phyloP scores from a whole-genome alignment of 2,329 filamentous ascomycete species.

The Beauveria varroae region DNA sequence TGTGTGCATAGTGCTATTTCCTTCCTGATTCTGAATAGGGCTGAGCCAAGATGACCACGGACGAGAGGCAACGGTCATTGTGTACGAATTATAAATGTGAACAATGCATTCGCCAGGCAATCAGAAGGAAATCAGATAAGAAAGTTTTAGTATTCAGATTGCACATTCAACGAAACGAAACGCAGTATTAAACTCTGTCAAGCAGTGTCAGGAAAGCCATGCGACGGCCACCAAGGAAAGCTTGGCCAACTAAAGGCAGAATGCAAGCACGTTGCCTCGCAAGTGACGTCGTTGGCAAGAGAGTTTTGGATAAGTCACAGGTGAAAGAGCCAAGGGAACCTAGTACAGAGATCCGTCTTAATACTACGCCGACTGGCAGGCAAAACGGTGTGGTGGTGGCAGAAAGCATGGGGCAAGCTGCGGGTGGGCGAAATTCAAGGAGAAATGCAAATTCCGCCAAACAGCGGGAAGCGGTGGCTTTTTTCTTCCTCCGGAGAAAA shows the following conservation, averaged over 20 bases:
- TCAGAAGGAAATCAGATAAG: too few relatives aligned
- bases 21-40: not conserved
- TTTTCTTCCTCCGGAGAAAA: too few relatives aligned
- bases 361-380: not conserved
- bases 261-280: not conserved
- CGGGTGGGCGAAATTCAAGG: not conserved
- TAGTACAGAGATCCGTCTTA: too few relatives aligned
- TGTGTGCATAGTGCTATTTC: not conserved
- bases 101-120: not conserved
- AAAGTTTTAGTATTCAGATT: not conserved
- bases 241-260: not conserved
- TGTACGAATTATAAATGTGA: not conserved
- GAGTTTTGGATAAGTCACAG: not conserved
- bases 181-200: not conserved
- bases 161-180: not conserved
- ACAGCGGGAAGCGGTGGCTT: slow-evolving; percentile 4
- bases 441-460: slow-evolving; percentile 5
- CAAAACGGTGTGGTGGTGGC: not conserved
- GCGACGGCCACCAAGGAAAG: not conserved
- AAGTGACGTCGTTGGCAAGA: not conserved
- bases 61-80: not conserved
- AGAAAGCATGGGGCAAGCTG: not conserved
- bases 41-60: not conserved
- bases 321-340: not conserved
- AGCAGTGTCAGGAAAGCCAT: not conserved